phyloP scores from a whole-genome alignment of 306 rosid genomes.

The Medicago arabica region DNA sequence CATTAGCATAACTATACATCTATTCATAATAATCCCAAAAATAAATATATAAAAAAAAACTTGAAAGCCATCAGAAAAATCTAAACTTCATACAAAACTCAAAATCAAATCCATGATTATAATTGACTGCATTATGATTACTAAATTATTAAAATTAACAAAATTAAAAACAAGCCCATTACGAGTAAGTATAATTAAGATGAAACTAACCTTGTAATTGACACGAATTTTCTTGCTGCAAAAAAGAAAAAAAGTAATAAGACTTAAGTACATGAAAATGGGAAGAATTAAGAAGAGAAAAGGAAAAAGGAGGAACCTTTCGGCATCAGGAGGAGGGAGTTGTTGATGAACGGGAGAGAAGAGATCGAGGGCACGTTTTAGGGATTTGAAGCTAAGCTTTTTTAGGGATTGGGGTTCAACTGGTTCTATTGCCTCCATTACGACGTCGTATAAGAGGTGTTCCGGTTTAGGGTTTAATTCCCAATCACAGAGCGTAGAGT shows the following conservation, averaged over 20 bases:
- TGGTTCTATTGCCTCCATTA: conserved; percentile 62
- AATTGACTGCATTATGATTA: neutral
- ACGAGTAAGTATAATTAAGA: neutral
- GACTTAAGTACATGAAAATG: neutral
- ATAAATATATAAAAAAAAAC: too few relatives aligned
- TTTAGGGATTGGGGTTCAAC: conserved; percentile 94
- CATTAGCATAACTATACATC: too few relatives aligned
- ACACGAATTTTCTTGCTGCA: conserved; percentile 76
- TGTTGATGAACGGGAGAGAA: conserved; percentile 81
- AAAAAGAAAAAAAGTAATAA: neutral
- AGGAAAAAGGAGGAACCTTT: conserved; percentile 51
- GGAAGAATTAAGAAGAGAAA: neutral
- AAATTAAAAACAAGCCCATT: neutral
- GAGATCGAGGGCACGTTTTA: conserved; percentile 91
- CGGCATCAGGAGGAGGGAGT: conserved; percentile 71
- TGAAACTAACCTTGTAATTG: conserved; percentile 77
- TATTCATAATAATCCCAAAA: too few relatives aligned
- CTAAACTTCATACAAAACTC: too few relatives aligned
- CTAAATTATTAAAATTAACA: neutral
- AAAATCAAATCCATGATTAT: too few relatives aligned
- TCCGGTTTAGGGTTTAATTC: conserved; percentile 28
- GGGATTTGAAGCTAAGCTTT: conserved; percentile 94
- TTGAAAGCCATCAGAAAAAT: too few relatives aligned
- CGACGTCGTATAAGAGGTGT: neutral
- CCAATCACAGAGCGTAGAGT: too few relatives aligned